phyloP scores from a whole-genome alignment of 306 rosid species.

The Prunus mume region DNA sequence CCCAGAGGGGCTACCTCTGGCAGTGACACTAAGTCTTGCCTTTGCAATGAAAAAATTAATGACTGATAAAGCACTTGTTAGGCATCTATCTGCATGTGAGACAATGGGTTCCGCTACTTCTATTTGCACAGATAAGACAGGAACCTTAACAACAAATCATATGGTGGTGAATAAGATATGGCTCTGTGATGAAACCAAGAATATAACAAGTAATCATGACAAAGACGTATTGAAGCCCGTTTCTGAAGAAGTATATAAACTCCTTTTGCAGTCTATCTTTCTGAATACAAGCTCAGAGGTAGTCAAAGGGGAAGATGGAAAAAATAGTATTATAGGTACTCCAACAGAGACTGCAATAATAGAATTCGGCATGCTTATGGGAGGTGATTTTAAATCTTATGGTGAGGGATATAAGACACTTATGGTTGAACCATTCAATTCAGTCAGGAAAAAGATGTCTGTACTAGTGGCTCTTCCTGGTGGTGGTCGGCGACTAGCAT shows the following conservation, averaged over 20 bases:
- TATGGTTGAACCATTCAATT: constrained; percentile 80
- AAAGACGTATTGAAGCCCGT: constrained; percentile 36
- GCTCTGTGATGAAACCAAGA: constrained; percentile 54
- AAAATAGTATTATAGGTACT: constrained; percentile 53
- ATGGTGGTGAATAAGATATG: constrained; percentile 79
- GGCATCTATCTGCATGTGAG: constrained; percentile 92
- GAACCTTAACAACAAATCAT: constrained; percentile 88
- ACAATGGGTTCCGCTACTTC: constrained; percentile 87
- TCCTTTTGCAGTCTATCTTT: constrained; percentile 74
- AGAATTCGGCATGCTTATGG: constrained; percentile 66
- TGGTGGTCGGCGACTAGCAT: constrained; percentile 44
- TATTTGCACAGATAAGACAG: constrained; percentile 91
- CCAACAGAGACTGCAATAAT: constrained; percentile 80
- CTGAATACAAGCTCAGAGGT: constrained; percentile 73
- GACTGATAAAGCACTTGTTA: constrained; percentile 81
- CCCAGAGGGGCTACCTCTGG: constrained; percentile 88
- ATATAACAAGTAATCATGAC: constrained; percentile 3
- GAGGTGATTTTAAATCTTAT: constrained; percentile 47
- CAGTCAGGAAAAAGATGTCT: constrained; percentile 65
- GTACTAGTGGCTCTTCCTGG: constrained; percentile 64
- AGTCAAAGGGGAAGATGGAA: constrained; percentile 56
- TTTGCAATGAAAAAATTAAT: constrained; percentile 89
- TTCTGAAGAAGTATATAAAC: constrained; percentile 36
- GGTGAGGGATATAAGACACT: constrained; percentile 47
- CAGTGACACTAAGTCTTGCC: constrained; percentile 91